Percentiles rank a stretch among this genome's conserved stretches.
phyloP scores from a whole-genome alignment of 2,329 filamentous ascomycete genomes.

The Neobulgaria alba region DNA sequence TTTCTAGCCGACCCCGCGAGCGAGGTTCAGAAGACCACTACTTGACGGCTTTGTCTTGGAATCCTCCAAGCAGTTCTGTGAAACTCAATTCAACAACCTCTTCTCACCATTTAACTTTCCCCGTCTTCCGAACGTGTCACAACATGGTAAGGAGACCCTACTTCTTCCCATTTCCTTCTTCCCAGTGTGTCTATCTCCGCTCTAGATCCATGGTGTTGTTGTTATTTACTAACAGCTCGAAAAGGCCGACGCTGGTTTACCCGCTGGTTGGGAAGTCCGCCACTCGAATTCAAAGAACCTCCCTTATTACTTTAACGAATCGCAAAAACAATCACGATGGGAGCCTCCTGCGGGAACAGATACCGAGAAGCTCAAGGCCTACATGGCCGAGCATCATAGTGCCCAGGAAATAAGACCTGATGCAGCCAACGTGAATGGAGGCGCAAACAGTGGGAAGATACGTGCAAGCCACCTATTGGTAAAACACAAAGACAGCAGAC shows the following conservation, averaged over 20 bases:
- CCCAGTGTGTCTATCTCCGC: too few relatives aligned
- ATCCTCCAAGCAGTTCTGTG: too few relatives aligned
- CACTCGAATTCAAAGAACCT: constrained; percentile 98
- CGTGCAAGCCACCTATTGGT: constrained; percentile 86
- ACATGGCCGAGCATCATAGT: constrained; percentile 86
- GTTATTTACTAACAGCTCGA: not conserved
- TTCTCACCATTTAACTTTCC: too few relatives aligned
- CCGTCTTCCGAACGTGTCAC: too few relatives aligned
- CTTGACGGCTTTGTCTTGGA: too few relatives aligned
- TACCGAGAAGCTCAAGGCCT: constrained; percentile 83
- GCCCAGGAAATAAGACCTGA: constrained; percentile 37
- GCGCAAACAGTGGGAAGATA: constrained; percentile 66
- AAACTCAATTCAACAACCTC: too few relatives aligned
- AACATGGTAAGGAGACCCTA: not conserved
- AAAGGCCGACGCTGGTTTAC: constrained; percentile 70
- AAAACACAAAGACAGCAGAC: constrained; percentile 82
- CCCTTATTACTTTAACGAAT: constrained; percentile 94
- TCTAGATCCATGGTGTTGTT: too few relatives aligned
- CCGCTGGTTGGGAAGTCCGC: constrained; percentile 86
- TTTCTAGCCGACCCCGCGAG: too few relatives aligned
- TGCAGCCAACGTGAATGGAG: constrained; percentile 26
- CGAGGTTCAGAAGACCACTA: too few relatives aligned
- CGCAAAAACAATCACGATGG: constrained; percentile 85
- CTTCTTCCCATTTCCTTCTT: not conserved
- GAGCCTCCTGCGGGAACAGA: constrained; percentile 85